Base-by-base conservation (phyloP, 225 moss, liverwort and hornwort genomes). In the Physcomitrellopsis africana region DNA sequence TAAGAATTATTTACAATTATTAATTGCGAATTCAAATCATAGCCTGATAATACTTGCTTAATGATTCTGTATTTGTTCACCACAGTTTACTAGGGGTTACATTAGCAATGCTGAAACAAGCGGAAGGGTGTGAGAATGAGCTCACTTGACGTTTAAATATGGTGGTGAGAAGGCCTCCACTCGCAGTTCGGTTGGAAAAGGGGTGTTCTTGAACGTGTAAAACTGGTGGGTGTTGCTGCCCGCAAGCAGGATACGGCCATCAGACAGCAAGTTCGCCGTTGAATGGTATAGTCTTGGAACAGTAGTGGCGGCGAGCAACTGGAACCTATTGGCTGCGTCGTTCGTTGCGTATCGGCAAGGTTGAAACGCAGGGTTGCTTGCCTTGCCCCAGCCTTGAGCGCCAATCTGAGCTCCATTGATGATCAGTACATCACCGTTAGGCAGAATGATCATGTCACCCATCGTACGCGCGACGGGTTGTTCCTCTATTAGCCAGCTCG, bases 151-250 rank as follows among this genome's bases (percentile, higher is more conserved):
- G 59, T 17, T 41, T 23, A 84, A 37, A 49, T 87, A 87, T 0
- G 81, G 81, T 26, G 84, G 87, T 11, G 45, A 79, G 74, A 87
- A 87, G 9, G 81, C 76, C 49, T 87, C 87, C 42, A 87, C 79
- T 7, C 84, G 84, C 5, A 81, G 19, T 18, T 87, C 84, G 7
- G 87, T 87, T 0, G 87, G 84, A 20, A 84, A 87, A 0, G 37
- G 54, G 1, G 78, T 74, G 7, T 77, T 23, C 0, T 20, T 63
- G 0, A 19, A 84, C 0, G 77, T 84, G 16, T 87, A 87, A 11
- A 74, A 87, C 23, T 87, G 27, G 14, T 84, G 79, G 0, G 79
- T 76, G 0, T 87, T 87, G 13, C 72, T 72, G 0, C 84, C 84
- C 0, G 87, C 87, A 6, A 84, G 24, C 23, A 87, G 8, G 3